These are phyloP conservation scores for Gossypium raimondii DNA, from an alignment of 345 rosid genomes.

Conservation along the genomic window DNA sequence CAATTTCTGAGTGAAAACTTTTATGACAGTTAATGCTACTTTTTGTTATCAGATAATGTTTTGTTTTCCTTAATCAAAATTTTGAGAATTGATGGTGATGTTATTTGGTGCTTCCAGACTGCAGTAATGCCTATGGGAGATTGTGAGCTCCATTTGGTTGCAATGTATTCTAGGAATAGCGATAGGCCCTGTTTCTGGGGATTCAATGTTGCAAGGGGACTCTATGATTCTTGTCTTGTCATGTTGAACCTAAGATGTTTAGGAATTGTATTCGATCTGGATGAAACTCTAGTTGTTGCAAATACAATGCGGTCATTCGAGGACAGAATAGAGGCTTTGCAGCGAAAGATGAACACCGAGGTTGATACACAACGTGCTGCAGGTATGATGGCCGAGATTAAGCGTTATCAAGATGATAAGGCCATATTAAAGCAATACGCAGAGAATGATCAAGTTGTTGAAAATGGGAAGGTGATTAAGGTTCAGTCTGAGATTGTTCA, in stretches of 20 bases:
- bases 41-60: neutral
- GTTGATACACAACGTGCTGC: conserved; percentile 47
- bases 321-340: conserved; percentile 79
- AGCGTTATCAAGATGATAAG: conserved; percentile 92
- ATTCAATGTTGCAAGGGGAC: conserved; percentile 62
- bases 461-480: conserved; percentile 84
- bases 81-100: neutral
- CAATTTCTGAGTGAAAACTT: neutral
- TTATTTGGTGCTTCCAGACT: conserved; percentile 53
- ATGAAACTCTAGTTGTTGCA: conserved; percentile 95
- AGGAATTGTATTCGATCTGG: conserved; percentile 97
- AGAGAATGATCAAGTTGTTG: conserved; percentile 87
- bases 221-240: conserved; percentile 70
- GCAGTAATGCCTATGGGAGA: conserved; percentile 74
- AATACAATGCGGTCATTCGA: conserved; percentile 96
- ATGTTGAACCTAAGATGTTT: conserved; percentile 94
- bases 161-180: conserved; percentile 60
- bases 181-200: conserved; percentile 89
- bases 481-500: conserved; percentile 71
- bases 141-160: conserved; percentile 94
- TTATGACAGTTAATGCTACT: neutral
- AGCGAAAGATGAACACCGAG: conserved; percentile 28
- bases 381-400: conserved; percentile 73
- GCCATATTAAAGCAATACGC: conserved; percentile 84
- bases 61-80: neutral